Evolutionary conservation across 495 filamentous ascomycete species (phyloP), one percentile per base, ranked within the genome.

Genomic region (Glarea lozoyensis): DNA sequence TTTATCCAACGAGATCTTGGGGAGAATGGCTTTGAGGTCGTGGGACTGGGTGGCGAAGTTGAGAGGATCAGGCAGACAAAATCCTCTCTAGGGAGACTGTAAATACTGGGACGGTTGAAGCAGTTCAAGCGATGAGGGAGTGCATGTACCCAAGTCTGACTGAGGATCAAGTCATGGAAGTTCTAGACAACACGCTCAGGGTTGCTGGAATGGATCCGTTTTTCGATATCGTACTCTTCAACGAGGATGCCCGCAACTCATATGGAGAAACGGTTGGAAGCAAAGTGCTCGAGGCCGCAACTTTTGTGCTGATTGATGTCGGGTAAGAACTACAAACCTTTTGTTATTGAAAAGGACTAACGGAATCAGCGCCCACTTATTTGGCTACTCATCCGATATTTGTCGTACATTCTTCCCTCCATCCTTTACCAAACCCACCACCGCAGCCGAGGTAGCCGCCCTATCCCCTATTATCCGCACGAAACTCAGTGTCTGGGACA

Each of bases 201-300:
- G 65, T 66, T 4, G 59, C 61, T 19, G 71, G 71, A 0, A 52
- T 75, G 42, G 58, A 66, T 4, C 67, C 66, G 0, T 76, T 76
- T 57, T 75, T 76, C 43, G 63, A 76, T 49, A 74, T 76, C 36
- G 73, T 76, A 10, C 60, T 74, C 10, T 78, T 78, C 46, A 68
- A 75, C 33, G 69, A 75, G 46, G 60, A 75, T 47, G 72, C 69
- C 0, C 65, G 69, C 0, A 62, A 72, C 24, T 71, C 72, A 4
- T 70, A 78, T 39, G 73, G 74, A 0, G 73, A 71, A 12, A 65
- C 67, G 3, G 65, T 70, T 44, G 70, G 70, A 1, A 53, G 45
- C 2, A 75, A 72, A 51, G 59, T 62, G 16, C 49, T 73, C 2
- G 60, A 64, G 23, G 31, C 62, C 5, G 70, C 73, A 33, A 72